Evolutionary conservation across 371 early-diverging fungal species (phyloP).

Genomic region (Mortierella sp.): DNA sequence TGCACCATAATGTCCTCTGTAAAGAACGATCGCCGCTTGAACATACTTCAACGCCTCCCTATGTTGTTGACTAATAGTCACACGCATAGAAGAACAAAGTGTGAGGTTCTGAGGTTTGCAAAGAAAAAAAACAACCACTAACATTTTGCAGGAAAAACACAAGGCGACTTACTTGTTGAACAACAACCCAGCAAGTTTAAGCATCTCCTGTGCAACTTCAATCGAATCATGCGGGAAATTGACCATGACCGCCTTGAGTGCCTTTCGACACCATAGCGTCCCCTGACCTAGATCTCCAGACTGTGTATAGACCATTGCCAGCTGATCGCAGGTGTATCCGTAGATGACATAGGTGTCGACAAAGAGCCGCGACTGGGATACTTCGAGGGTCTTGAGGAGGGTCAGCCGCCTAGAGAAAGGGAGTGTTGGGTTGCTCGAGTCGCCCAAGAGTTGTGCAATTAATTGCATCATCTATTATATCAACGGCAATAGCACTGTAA

Average conservation of each 20-base stretch:
- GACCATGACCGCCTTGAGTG: slow-evolving; percentile 42
- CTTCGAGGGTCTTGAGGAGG: slow-evolving; percentile 37
- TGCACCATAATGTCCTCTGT: slow-evolving; percentile 46
- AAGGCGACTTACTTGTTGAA: slow-evolving; percentile 47
- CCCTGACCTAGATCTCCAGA: slow-evolving; percentile 35
- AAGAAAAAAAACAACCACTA: background rate
- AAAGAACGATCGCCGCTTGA: slow-evolving; percentile 40
- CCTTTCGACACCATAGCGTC: slow-evolving; percentile 48
- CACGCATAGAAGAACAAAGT: background rate
- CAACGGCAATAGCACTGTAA: background rate
- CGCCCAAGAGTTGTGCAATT: slow-evolving; percentile 34
- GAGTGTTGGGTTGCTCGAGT: slow-evolving; percentile 31
- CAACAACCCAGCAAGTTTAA: slow-evolving; percentile 46
- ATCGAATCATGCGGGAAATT: slow-evolving; percentile 53
- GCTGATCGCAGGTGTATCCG: slow-evolving; percentile 49
- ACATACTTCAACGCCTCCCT: slow-evolving; percentile 51
- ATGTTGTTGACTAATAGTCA: slow-evolving; percentile 25
- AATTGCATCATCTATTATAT: slow-evolving; percentile 27
- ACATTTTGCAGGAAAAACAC: background rate
- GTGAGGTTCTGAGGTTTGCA: background rate
- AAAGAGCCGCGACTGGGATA: slow-evolving; percentile 31
- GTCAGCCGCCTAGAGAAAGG: slow-evolving; percentile 12
- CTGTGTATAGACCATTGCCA: slow-evolving; percentile 45
- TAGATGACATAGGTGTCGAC: slow-evolving; percentile 45
- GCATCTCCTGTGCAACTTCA: slow-evolving; percentile 53